Percentiles rank a stretch among this genome's conserved stretches.
Evolutionary conservation across 805 yeast genomes (phyloP).

Genomic region (Candida manassasensis): DNA sequence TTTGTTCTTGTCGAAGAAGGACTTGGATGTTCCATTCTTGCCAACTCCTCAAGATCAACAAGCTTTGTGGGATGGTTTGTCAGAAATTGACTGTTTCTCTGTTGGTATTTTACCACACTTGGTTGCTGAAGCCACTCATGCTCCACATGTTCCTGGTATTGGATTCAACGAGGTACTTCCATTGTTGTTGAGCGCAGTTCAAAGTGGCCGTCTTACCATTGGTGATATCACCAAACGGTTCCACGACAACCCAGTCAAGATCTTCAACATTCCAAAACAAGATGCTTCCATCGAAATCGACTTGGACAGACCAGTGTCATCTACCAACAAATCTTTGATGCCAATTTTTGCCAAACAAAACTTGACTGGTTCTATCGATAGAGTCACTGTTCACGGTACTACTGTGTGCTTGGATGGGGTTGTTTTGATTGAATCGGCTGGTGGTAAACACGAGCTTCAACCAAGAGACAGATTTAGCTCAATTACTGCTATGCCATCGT

Average conservation of each 20-base stretch:
- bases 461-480: slow-evolving; percentile 43
- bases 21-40: slow-evolving; percentile 64
- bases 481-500: slow-evolving; percentile 30
- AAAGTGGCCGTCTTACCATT: slow-evolving; percentile 63
- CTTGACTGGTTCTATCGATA: slow-evolving; percentile 79
- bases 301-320: slow-evolving; percentile 59
- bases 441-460: slow-evolving; percentile 54
- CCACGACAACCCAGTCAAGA: slow-evolving; percentile 75
- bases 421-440: slow-evolving; percentile 52
- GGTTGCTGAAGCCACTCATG: slow-evolving; percentile 61
- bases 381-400: slow-evolving; percentile 74
- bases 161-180: slow-evolving; percentile 83
- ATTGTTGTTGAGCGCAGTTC: slow-evolving; percentile 74
- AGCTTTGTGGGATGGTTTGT: slow-evolving; percentile 74
- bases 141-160: slow-evolving; percentile 60
- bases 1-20: slow-evolving; percentile 68
- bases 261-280: slow-evolving; percentile 80
- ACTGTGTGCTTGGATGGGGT: slow-evolving; percentile 85
- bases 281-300: slow-evolving; percentile 79
- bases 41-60: slow-evolving; percentile 80
- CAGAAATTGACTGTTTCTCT: slow-evolving; percentile 77
- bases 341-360: slow-evolving; percentile 23
- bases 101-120: slow-evolving; percentile 75
- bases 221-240: slow-evolving; percentile 68
- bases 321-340: slow-evolving; percentile 28